Conservation (phyloP, 805 yeast species). For the Candida stauntonica region DNA sequence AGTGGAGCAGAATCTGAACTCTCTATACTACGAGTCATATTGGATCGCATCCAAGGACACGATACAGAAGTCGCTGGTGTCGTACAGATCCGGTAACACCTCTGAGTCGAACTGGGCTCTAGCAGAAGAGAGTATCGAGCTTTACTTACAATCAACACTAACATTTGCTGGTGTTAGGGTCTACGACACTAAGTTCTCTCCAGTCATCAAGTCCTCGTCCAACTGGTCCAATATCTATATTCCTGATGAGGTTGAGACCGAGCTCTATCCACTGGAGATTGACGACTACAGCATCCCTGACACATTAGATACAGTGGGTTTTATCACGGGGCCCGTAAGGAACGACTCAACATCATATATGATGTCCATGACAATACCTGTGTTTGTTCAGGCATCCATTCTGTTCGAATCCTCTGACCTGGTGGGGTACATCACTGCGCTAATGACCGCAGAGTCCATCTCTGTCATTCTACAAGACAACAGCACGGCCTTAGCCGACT, state of each 20-base stretch:
- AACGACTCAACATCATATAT: slow-evolving; percentile 40
- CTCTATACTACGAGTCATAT: slow-evolving; percentile 61
- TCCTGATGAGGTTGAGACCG: slow-evolving; percentile 30
- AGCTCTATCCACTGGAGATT: slow-evolving; percentile 45
- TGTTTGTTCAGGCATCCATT: slow-evolving; percentile 70
- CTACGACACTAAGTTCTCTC: slow-evolving; percentile 54
- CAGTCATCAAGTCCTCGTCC: slow-evolving; percentile 42
- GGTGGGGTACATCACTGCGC: slow-evolving; percentile 67
- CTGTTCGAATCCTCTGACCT: slow-evolving; percentile 43
- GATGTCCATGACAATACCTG: slow-evolving; percentile 75
- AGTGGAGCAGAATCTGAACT: slow-evolving; percentile 60
- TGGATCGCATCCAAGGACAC: slow-evolving; percentile 61
- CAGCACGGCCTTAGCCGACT: slow-evolving; percentile 10
- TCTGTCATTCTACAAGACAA: slow-evolving; percentile 26
- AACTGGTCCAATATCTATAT: slow-evolving; percentile 34
- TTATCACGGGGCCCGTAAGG: slow-evolving; percentile 61
- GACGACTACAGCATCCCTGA: slow-evolving; percentile 43
- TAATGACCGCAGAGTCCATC: slow-evolving; percentile 43
- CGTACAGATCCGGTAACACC: slow-evolving; percentile 69
- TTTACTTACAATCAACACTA: slow-evolving; percentile 60
- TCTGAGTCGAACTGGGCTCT: slow-evolving; percentile 44
- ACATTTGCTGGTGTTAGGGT: slow-evolving; percentile 59
- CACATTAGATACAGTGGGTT: slow-evolving; percentile 40
- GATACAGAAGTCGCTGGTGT: slow-evolving; percentile 54
- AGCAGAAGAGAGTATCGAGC: slow-evolving; percentile 47